Base-by-base conservation (phyloP, 2,329 filamentous ascomycete species). In the Pestalotiopsis sp. region DNA sequence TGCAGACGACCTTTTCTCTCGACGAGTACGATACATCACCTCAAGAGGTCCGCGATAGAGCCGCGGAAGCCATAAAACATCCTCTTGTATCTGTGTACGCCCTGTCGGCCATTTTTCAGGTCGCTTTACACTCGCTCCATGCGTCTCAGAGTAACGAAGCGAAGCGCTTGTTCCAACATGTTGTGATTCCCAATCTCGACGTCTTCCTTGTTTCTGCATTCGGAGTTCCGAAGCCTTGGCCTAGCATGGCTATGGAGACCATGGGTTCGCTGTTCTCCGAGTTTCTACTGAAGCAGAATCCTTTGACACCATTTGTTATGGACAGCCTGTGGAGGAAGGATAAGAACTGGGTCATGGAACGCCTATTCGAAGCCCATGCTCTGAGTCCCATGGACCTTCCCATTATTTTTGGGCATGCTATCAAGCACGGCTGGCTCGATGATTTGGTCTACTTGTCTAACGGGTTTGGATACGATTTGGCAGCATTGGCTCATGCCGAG, bases 311-410 rank as follows among this genome's bases (percentile, higher is more conserved):
- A 72, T 97, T 98, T 71, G 95, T 97, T 14, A 87, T 99, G 68
- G 92, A 97, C 77, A 95, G 94, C 69, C 83, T 97, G 5, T 98
- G 95, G 95, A 91, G 92, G 73, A 94, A 96, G 77, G 94, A 98
- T 77, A 93, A 91, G 73, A 87, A 91, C 23, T 98, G 94, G 92
- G 92, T 98, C 17, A 91, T 91, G 11, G 88, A 91, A 71, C 90
- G 93, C 69, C 88, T 99, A 41, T 90, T 95, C 57, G 91, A 94
- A 69, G 87, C 89, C 9, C 94, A 96, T 78, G 91, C 91, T 56
- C 83, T 86, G 68, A 89, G 92, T 73, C 91, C 90, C 2, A 88
- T 90, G 68, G 87, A 91, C 64, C 85, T 95, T 49, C 86, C 88
- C 3, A 81, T 89, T 17, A 92, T 95, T 45, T 90, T 93, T 71